Evolutionary conservation across 306 rosid species (phyloP), one percentile per base, ranked within the genome.

Genomic region (Argentina anserina): DNA sequence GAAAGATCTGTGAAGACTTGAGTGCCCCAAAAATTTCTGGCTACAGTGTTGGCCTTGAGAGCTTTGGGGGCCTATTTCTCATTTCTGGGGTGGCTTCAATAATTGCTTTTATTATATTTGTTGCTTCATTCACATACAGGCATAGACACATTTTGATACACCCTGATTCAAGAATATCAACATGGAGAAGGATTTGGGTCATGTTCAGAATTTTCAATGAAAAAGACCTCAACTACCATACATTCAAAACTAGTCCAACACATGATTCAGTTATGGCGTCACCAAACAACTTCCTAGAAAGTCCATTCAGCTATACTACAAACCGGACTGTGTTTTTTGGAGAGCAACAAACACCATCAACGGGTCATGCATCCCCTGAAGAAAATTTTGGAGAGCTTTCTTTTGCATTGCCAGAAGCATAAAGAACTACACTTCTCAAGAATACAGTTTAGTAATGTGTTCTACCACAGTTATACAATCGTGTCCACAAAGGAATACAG

Each of bases 51-150:
- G 82, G 87, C 37, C 75, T 91, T 18, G 80, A 85, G 11, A 88
- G 89, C 82, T 81, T 88, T 25, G 87, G 89, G 91, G 96, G 93
- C 5, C 80, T 88, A 23, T 85, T 85, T 63, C 84, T 89, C 49
- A 47, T 92, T 15, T 82, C 81, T 3, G 86, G 90, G 12, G 29
- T 62, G 62, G 77, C 84, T 72, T 87, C 89, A 1, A 6, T 73
- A 2, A 37, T 8, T 9, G 80, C 91, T 42, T 82, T 89, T 42
- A 10, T 75, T 5, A 2, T 86, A 60, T 86, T 75, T 50, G 75
- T 59, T 33, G 28, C 42, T 4, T 76, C 62, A 41, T 88, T 90
- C 63, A 41, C 83, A 14, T n/a, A 74, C 55, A 46, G 79, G 72
- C 82, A 86, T 15, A 83, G 46, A 31, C 74, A 86, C 50, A 58